These are phyloP conservation scores for Begonia peltatifolia DNA, from an alignment of 306 rosid species.

Conservation along the genomic window DNA sequence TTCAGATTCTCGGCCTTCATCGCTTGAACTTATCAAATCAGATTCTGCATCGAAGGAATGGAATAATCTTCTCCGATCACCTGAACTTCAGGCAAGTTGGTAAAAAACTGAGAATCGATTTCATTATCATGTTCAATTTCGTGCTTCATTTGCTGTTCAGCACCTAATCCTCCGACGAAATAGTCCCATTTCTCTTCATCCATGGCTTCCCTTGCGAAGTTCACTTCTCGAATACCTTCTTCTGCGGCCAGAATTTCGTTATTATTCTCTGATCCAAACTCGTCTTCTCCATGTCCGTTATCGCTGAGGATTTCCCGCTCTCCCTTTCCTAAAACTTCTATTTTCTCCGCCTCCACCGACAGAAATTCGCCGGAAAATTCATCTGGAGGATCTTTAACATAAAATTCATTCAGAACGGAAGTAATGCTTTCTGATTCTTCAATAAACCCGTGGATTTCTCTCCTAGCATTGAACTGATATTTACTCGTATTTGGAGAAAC, in stretches of 20 bases:
- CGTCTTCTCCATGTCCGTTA: not conserved
- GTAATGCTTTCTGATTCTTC: not conserved
- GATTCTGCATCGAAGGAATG: not conserved
- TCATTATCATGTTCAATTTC: not conserved
- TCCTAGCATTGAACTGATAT: not conserved
- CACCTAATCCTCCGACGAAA: not conserved
- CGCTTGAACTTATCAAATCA: not conserved
- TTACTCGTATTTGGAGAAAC: not conserved
- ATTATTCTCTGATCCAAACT: not conserved
- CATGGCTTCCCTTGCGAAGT: not conserved
- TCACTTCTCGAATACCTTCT: not conserved
- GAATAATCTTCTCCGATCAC: not conserved
- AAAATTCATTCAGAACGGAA: not conserved
- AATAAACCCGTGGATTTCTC: not conserved
- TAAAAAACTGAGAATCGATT: not conserved
- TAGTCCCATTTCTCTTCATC: not conserved
- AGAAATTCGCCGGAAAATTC: not conserved
- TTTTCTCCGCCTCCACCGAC: not conserved
- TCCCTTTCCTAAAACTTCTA: not conserved
- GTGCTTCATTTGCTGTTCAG: not conserved
- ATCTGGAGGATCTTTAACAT: not conserved
- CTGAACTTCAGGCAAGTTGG: not conserved
- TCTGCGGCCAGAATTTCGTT: not conserved
- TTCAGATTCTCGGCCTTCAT: not conserved
- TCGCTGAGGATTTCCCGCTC: not conserved